Base-by-base conservation (phyloP, 2,329 filamentous ascomycete species). In the Fusarium concolor region DNA sequence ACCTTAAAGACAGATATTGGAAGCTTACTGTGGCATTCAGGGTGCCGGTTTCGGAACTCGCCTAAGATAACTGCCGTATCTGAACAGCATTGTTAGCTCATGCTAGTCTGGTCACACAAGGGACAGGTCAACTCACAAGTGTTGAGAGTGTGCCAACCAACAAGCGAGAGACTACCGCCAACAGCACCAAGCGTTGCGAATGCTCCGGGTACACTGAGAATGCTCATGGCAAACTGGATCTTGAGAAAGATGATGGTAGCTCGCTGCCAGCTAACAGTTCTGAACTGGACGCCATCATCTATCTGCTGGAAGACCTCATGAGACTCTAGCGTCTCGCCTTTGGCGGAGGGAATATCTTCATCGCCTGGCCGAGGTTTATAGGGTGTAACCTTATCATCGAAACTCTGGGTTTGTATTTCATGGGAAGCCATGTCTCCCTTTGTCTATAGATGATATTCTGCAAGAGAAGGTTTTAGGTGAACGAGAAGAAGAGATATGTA, bases 181-280 rank as follows among this genome's bases (percentile, higher is more conserved):
- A 53, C 50, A 1, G 50, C 50, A 0, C 50, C 50, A 33, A 53
- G 50, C 7, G 50, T 53, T 2, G 29, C 29, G 10, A 53, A 83
- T 72, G 3, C 84, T 72, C 56, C 50, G 71, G 68, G 60, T 64
- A 61, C 68, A 59, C 71, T 74, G 28, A 53, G 39, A 20, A 53
- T 53, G 12, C 50, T 53, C 50, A 53, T 53, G 12, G 50, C 50
- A 20, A 76, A 74, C 49, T 75, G 72, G 42, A 75, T 70, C 72
- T 80, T 80, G 62, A 78, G 70, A 60, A 82, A 81, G 62, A 82
- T 77, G 35, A 81, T 71, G 15, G 76, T 77, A 15, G 79, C 79
- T 47, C 78, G 70, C 55, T 79, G 75, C 80, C 81, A 82, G 44
- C 78, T 79, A 26, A 76, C 72, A 2, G 71, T 75, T 2, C 75